phyloP scores from a whole-genome alignment of 2,329 filamentous ascomycete species.

The Colletotrichum sansevieriae region DNA sequence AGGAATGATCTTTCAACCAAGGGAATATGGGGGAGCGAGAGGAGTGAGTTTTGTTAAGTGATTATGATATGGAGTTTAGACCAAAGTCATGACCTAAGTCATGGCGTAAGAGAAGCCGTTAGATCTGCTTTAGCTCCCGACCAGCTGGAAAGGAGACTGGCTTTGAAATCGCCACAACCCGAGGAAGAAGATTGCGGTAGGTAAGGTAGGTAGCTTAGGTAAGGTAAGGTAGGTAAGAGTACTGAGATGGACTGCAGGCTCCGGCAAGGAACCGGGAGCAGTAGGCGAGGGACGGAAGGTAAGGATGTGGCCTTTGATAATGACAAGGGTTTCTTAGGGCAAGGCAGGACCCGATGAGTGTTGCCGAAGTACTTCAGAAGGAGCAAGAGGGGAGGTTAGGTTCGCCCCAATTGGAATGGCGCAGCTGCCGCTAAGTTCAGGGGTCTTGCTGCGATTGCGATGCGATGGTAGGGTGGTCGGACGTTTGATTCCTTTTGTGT shows the following conservation, averaged over 20 bases:
- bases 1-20: too few species aligned
- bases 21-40: not conserved
- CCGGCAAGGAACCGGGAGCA: not conserved
- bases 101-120: conserved; percentile 41
- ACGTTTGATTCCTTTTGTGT: conserved; percentile 20
- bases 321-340: conserved; percentile 28
- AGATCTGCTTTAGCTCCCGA: conserved; percentile 30
- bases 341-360: conserved; percentile 14
- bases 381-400: conserved; percentile 28
- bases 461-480: conserved; percentile 21
- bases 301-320: conserved; percentile 22
- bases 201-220: not conserved
- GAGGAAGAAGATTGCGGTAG: not conserved
- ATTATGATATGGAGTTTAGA: conserved; percentile 6
- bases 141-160: conserved; percentile 26
- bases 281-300: conserved; percentile 24
- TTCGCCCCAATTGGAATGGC: conserved; percentile 24
- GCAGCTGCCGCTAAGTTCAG: conserved; percentile 31
- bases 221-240: not conserved
- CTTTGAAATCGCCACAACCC: conserved; percentile 23
- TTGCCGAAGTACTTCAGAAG: not conserved
- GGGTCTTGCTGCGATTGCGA: conserved; percentile 27
- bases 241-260: not conserved
- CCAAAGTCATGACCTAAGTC: conserved; percentile 38
- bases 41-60: conserved; percentile 15